Evolutionary conservation across 1,284 basidiomycete species (phyloP).

Genomic region (Marasmius oreades): DNA sequence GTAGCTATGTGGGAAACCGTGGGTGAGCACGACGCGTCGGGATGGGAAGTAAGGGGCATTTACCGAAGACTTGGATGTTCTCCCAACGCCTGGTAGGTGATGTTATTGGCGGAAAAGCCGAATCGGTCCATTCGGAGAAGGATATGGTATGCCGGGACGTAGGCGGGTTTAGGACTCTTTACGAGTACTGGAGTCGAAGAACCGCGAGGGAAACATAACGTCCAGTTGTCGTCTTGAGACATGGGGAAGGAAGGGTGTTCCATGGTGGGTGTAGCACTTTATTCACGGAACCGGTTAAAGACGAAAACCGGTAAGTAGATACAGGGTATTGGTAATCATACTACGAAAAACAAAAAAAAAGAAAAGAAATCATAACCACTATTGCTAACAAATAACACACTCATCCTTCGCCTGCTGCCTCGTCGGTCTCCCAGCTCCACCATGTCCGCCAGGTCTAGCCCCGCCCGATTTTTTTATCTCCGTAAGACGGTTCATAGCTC

Average conservation of each 20-base stretch:
- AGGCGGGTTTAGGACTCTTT: constrained; percentile 24
- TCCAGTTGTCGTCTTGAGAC: constrained; percentile 25
- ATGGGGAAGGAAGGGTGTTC: too few relatives aligned
- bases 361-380: too few relatives aligned
- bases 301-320: too few relatives aligned
- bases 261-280: too few relatives aligned
- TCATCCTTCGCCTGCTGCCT: constrained; percentile 90
- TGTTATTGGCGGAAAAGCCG: constrained; percentile 64
- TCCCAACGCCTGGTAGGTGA: constrained; percentile 57
- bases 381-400: constrained; percentile 80
- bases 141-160: constrained; percentile 43
- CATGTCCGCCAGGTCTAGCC: constrained; percentile 44
- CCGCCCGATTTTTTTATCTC: constrained; percentile 84
- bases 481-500: constrained; percentile 92
- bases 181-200: constrained; percentile 31
- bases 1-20: constrained; percentile 37
- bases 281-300: too few relatives aligned
- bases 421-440: constrained; percentile 71
- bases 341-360: too few relatives aligned
- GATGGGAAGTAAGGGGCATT: constrained; percentile 10
- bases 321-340: too few relatives aligned
- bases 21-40: neutral
- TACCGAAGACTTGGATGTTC: constrained; percentile 61
- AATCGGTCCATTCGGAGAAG: constrained; percentile 58
- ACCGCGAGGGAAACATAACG: constrained; percentile 32